These are phyloP conservation scores for Fusarium coffeatum DNA, from an alignment of 2,329 filamentous ascomycete genomes.

Conservation along the genomic window DNA sequence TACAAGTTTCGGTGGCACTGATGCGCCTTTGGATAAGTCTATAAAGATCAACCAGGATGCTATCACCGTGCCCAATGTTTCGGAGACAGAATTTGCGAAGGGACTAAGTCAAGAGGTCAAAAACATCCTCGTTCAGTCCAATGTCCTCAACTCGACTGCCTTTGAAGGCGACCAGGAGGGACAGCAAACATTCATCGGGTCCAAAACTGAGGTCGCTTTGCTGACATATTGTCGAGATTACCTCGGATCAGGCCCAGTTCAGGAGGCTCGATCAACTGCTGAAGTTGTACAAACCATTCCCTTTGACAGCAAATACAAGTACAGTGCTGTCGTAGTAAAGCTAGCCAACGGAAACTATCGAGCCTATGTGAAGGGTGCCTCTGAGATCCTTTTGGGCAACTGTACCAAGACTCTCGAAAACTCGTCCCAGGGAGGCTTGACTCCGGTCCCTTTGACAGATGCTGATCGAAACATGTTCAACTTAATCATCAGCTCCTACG, in stretches of 20 bases:
- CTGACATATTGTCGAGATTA: conserved; percentile 62
- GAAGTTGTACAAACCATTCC: conserved; percentile 63
- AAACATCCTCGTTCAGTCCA: conserved; percentile 73
- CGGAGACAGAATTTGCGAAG: conserved; percentile 46
- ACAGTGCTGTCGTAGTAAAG: conserved; percentile 66
- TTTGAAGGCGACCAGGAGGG: conserved; percentile 64
- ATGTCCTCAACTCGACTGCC: conserved; percentile 68
- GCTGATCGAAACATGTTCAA: conserved; percentile 66
- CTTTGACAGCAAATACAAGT: conserved; percentile 67
- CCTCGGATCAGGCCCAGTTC: conserved; percentile 60
- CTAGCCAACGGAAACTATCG: conserved; percentile 59
- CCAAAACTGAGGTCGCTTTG: conserved; percentile 68
- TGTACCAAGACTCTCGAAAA: conserved; percentile 59
- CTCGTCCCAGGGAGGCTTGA: conserved; percentile 69
- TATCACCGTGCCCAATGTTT: conserved; percentile 44
- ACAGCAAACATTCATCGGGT: conserved; percentile 61
- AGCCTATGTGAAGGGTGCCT: conserved; percentile 66
- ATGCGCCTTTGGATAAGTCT: conserved; percentile 39
- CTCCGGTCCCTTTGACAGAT: conserved; percentile 56
- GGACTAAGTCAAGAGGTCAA: conserved; percentile 44
- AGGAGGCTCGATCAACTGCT: conserved; percentile 60
- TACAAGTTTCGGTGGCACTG: conserved; percentile 48
- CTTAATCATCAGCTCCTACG: conserved; percentile 68
- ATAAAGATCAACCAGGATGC: conserved; percentile 35
- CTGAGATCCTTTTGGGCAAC: conserved; percentile 64